phyloP scores from a whole-genome alignment of 2,329 filamentous ascomycete species.

The Arthroderma uncinatum region DNA sequence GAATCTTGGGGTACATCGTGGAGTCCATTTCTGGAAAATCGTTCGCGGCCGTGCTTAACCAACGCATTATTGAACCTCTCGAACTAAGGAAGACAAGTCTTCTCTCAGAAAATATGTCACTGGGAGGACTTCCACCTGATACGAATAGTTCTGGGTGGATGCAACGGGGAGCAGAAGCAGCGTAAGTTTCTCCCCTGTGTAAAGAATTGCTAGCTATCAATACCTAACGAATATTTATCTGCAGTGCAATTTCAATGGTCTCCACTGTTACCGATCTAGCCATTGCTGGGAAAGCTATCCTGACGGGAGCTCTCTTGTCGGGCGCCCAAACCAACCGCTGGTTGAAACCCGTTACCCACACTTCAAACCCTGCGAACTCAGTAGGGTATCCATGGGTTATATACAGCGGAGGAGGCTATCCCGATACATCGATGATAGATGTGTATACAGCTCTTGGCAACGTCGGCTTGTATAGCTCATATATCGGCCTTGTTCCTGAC shows the following conservation, averaged over 20 bases:
- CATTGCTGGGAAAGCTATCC: conserved; percentile 29
- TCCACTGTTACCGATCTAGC: conserved; percentile 26
- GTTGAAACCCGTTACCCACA: conserved; percentile 34
- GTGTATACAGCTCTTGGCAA: conserved; percentile 29
- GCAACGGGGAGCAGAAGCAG: conserved; percentile 22
- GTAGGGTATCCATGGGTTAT: conserved; percentile 33
- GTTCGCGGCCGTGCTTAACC: conserved; percentile 23
- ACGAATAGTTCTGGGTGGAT: neutral
- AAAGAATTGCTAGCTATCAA: conserved; percentile 15
- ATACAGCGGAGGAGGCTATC: conserved; percentile 17
- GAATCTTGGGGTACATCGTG: conserved; percentile 28
- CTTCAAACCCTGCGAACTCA: conserved; percentile 24
- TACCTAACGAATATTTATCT: conserved; percentile 15
- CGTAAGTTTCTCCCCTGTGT: neutral
- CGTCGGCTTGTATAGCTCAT: conserved; percentile 26
- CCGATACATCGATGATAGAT: conserved; percentile 20
- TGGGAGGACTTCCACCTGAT: conserved; percentile 13
- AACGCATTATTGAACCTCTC: conserved; percentile 26
- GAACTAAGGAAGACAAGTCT: conserved; percentile 25
- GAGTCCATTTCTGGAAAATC: conserved; percentile 27
- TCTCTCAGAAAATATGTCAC: conserved; percentile 20
- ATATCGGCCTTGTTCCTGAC: conserved; percentile 27
- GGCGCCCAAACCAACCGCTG: conserved; percentile 28
- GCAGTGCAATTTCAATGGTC: conserved; percentile 16
- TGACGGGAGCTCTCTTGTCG: conserved; percentile 28